Conservation (phyloP, 2,329 filamentous ascomycete genomes). For the Penicillium sp. region DNA sequence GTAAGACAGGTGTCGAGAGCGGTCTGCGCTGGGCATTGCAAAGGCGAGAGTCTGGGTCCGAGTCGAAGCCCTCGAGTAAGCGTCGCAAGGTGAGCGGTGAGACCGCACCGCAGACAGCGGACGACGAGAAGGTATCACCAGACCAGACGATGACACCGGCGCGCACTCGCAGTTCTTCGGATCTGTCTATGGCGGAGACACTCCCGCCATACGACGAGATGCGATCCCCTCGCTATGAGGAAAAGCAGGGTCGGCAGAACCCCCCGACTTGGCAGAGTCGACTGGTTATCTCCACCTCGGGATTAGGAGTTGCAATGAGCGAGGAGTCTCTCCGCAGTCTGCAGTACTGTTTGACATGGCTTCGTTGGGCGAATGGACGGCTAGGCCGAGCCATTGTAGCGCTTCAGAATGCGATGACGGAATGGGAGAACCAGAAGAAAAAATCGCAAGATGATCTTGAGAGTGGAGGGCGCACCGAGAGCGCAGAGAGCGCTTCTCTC, state of each 20-base stretch:
- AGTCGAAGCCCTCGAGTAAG: slow-evolving; percentile 42
- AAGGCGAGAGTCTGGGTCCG: slow-evolving; percentile 41
- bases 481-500: slow-evolving; percentile 30
- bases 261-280: slow-evolving; percentile 72
- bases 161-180: slow-evolving; percentile 60
- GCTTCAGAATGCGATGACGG: slow-evolving; percentile 74
- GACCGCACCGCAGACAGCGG: slow-evolving; percentile 42
- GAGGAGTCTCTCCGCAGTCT: slow-evolving; percentile 82
- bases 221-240: slow-evolving; percentile 72
- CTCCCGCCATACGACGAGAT: slow-evolving; percentile 83
- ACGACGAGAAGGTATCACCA: slow-evolving; percentile 51
- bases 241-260: slow-evolving; percentile 37
- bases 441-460: slow-evolving; percentile 33
- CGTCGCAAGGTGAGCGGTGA: slow-evolving; percentile 51
- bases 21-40: slow-evolving; percentile 81
- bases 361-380: slow-evolving; percentile 80
- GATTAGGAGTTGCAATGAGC: slow-evolving; percentile 87
- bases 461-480: slow-evolving; percentile 27
- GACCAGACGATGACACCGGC: slow-evolving; percentile 23
- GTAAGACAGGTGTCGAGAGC: slow-evolving; percentile 84
- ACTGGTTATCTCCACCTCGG: slow-evolving; percentile 86
- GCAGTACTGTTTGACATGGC: slow-evolving; percentile 79
- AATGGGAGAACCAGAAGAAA: slow-evolving; percentile 66
- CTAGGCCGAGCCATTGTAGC: slow-evolving; percentile 75
- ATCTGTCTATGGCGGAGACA: slow-evolving; percentile 70